Conservation (phyloP, 106 monocot genomes). For the Agapanthus africanus region DNA sequence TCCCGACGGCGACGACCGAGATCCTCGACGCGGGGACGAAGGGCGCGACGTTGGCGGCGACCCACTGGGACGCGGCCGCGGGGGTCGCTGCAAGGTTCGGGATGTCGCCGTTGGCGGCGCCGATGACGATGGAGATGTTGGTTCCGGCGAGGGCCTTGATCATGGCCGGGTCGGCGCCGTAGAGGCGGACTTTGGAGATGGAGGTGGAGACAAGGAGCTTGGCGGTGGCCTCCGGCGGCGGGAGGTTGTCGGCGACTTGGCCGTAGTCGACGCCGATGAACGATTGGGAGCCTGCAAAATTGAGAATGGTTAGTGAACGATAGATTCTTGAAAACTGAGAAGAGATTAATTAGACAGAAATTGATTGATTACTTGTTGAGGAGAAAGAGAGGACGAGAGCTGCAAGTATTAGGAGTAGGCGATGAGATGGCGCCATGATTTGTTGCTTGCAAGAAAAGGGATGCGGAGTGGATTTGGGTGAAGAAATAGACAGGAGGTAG, state of each 20-base stretch:
- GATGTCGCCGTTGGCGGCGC: conserved; percentile 55
- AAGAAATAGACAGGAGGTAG: too few relatives aligned
- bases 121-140: conserved; percentile 50
- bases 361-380: too few relatives aligned
- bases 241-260: conserved; percentile 65
- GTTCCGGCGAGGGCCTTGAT: conserved; percentile 47
- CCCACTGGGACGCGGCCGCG: conserved; percentile 44
- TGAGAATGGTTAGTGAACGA: too few relatives aligned
- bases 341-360: too few relatives aligned
- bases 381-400: too few relatives aligned
- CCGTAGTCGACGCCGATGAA: conserved; percentile 78
- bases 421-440: too few relatives aligned
- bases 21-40: conserved; percentile 51
- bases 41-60: conserved; percentile 52
- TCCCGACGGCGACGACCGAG: conserved; percentile 57
- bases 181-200: conserved; percentile 64
- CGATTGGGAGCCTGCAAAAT: conserved; percentile 32
- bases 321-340: too few relatives aligned
- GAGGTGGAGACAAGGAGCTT: conserved; percentile 53
- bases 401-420: too few relatives aligned
- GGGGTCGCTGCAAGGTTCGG: conserved; percentile 44
- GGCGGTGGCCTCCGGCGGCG: conserved; percentile 40
- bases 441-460: too few relatives aligned
- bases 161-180: conserved; percentile 47
- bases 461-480: too few relatives aligned